These are phyloP conservation scores for Dendryphion nanum DNA, from an alignment of 2,329 filamentous ascomycete genomes.

Conservation along the genomic window DNA sequence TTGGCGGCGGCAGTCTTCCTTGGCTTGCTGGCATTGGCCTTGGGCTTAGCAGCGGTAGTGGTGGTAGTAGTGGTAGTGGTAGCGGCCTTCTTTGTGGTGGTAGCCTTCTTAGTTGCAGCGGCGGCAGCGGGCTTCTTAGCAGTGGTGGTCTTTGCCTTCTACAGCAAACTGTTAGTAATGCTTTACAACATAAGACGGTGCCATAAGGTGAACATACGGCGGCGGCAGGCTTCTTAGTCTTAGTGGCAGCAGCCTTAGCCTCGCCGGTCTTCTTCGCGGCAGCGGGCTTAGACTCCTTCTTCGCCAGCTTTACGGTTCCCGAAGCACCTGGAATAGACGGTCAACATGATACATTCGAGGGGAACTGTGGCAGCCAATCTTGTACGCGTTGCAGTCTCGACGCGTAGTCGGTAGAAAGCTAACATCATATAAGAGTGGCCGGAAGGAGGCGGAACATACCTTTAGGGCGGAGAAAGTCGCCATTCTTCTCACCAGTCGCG, in stretches of 20 bases:
- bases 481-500: slow-evolving; percentile 79
- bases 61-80: slow-evolving; percentile 41
- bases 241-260: slow-evolving; percentile 13
- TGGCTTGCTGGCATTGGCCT: slow-evolving; percentile 48
- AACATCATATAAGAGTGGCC: slow-evolving; percentile 30
- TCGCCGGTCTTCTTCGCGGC: slow-evolving; percentile 23
- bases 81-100: slow-evolving; percentile 16
- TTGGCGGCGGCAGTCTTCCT: slow-evolving; percentile 39
- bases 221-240: slow-evolving; percentile 23
- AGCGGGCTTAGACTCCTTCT: slow-evolving; percentile 59
- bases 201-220: slow-evolving; percentile 16
- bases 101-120: slow-evolving; percentile 36
- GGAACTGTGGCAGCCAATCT: not conserved
- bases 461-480: slow-evolving; percentile 86
- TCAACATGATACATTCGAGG: slow-evolving; percentile 13
- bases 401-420: slow-evolving; percentile 3
- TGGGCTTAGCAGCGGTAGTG: slow-evolving; percentile 39
- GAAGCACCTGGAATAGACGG: slow-evolving; percentile 63
- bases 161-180: too few relatives aligned
- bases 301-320: slow-evolving; percentile 87
- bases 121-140: slow-evolving; percentile 14
- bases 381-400: slow-evolving; percentile 2
- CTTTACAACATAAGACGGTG: not conserved
- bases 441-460: slow-evolving; percentile 58
- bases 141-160: slow-evolving; percentile 29